These are phyloP conservation scores for Spirogloea muscicola DNA, from an alignment of 139 green algal species.

Conservation along the genomic window DNA sequence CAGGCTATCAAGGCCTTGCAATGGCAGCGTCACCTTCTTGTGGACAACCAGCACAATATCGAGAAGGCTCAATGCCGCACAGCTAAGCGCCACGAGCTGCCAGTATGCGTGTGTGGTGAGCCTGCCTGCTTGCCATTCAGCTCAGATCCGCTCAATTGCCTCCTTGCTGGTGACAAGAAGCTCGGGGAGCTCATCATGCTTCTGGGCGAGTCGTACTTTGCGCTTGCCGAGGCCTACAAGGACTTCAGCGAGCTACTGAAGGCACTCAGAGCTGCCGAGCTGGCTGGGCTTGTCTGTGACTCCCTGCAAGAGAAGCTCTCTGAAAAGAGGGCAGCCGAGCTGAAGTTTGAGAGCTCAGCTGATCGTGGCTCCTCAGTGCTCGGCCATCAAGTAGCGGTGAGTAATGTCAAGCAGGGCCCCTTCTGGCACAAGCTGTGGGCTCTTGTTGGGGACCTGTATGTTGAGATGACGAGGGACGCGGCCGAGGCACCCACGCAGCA, in stretches of 20 bases:
- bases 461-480: constrained; percentile 25
- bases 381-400: no score
- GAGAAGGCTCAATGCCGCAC: no score
- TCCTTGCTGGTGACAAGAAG: constrained; percentile 2
- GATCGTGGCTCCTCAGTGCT: no score
- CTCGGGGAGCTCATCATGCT: constrained; percentile 27
- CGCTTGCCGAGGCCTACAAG: constrained; percentile 31
- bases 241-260: constrained; percentile 10
- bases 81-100: no score
- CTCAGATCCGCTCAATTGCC: no score
- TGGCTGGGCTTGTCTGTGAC: constrained; percentile 23
- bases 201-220: constrained; percentile 37
- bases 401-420: no score
- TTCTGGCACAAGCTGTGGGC: constrained; percentile 37
- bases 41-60: no score
- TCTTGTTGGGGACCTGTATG: constrained; percentile 40
- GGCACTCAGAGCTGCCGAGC: constrained; percentile 42
- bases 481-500: constrained; percentile 7
- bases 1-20: constrained; percentile 30
- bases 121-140: no score
- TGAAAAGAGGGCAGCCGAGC: no score
- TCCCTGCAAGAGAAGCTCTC: constrained; percentile 3
- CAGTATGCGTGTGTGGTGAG: no score
- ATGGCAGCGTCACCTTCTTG: constrained; percentile 33
- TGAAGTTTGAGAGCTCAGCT: no score